phyloP scores from a whole-genome alignment of 169 alveolate genomes.

The Toxoplasma gondii region DNA sequence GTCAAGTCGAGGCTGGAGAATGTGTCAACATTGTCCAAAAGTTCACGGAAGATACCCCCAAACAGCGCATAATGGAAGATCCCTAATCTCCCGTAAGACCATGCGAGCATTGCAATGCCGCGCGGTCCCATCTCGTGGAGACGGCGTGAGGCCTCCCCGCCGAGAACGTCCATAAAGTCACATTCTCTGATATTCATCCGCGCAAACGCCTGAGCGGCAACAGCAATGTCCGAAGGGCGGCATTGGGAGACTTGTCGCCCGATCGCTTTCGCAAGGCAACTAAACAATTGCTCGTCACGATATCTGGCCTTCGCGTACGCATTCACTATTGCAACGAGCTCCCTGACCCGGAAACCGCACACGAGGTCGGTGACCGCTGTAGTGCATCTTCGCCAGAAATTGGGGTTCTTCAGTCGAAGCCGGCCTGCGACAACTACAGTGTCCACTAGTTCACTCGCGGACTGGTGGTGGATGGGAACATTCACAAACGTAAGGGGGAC shows the following conservation, averaged over 20 bases:
- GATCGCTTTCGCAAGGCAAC: slow-evolving; percentile 46
- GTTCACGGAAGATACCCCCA: background rate
- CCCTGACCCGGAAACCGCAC: slow-evolving; percentile 58
- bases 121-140: slow-evolving; percentile 53
- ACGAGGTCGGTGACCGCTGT: slow-evolving; percentile 60
- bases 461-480: slow-evolving; percentile 63
- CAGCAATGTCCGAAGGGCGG: slow-evolving; percentile 69
- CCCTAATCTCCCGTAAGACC: slow-evolving; percentile 50
- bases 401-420: slow-evolving; percentile 47
- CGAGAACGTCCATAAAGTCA: slow-evolving; percentile 62
- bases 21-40: slow-evolving; percentile 21
- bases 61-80: slow-evolving; percentile 26
- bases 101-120: slow-evolving; percentile 62
- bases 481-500: slow-evolving; percentile 60
- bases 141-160: slow-evolving; percentile 34
- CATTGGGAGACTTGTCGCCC: slow-evolving; percentile 61
- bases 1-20: slow-evolving; percentile 53
- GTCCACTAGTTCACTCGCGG: slow-evolving; percentile 61
- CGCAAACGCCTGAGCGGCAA: slow-evolving; percentile 64
- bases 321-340: slow-evolving; percentile 56
- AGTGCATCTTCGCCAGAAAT: slow-evolving; percentile 72
- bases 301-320: slow-evolving; percentile 60
- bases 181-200: slow-evolving; percentile 46
- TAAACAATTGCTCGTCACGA: slow-evolving; percentile 51
- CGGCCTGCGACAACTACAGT: slow-evolving; percentile 59